Percentiles rank a stretch among this genome's conserved stretches.
Evolutionary conservation across 306 rosid species (phyloP).

Genomic region (Trichosanthes cucumerina): DNA sequence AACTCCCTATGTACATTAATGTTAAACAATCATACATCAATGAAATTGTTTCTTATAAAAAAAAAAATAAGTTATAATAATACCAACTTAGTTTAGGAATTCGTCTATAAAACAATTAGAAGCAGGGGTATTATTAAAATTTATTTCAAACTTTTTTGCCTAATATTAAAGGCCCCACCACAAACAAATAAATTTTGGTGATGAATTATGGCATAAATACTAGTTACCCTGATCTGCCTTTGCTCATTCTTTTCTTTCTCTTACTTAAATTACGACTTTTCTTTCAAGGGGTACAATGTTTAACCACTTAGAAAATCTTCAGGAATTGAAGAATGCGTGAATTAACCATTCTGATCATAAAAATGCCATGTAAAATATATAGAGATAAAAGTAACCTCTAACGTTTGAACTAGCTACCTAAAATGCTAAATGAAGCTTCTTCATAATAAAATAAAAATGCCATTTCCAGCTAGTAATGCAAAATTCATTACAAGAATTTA

Average conservation of each 20-base stretch:
- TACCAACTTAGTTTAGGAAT: not conserved
- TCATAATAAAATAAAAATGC: conserved; percentile 11
- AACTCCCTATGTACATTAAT: not conserved
- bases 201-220: too few relatives aligned
- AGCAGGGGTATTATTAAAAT: not conserved
- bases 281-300: not conserved
- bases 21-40: not conserved
- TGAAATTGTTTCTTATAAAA: too few relatives aligned
- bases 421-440: conserved; percentile 12
- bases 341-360: not conserved
- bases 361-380: not conserved
- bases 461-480: conserved; percentile 27
- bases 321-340: not conserved
- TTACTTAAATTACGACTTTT: not conserved
- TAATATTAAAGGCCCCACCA: not conserved
- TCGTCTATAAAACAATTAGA: not conserved
- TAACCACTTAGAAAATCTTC: not conserved
- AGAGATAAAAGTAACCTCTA: not conserved
- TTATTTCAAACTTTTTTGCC: not conserved
- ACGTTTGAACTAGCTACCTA: not conserved
- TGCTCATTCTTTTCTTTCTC: not conserved
- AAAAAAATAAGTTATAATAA: too few relatives aligned
- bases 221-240: too few relatives aligned
- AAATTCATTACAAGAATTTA: conserved; percentile 47
- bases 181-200: not conserved